Evolutionary conservation across 2,329 filamentous ascomycete genomes (phyloP).

Genomic region (Diaporthe sp.): DNA sequence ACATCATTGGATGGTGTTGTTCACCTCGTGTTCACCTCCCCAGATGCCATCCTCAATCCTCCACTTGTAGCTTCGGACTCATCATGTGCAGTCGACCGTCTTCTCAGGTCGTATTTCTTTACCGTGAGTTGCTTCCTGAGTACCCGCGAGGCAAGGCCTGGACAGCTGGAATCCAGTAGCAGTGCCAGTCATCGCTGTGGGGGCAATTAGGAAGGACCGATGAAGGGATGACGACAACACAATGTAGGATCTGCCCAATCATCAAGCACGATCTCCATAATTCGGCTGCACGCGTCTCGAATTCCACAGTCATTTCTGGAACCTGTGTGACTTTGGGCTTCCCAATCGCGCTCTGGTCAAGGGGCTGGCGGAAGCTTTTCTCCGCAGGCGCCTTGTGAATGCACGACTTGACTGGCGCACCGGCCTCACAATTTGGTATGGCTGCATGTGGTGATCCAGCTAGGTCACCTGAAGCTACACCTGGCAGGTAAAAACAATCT

Average conservation of each 20-base stretch:
- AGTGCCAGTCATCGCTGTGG: constrained; percentile 8
- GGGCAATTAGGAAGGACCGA: background rate
- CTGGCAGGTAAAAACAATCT: background rate
- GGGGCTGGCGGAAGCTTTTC: background rate
- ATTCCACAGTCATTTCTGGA: background rate
- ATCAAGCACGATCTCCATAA: background rate
- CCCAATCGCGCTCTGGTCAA: background rate
- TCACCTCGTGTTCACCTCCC: too few species aligned
- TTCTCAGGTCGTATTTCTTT: too few species aligned
- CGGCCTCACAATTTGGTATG: background rate
- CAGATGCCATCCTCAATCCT: too few species aligned
- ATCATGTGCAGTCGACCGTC: too few species aligned
- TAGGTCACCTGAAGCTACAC: background rate
- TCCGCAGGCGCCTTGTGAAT: background rate
- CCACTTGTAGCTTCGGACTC: too few species aligned
- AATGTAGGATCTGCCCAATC: background rate
- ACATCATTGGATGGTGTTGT: too few species aligned
- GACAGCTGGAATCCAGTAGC: too few species aligned
- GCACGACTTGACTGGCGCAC: background rate
- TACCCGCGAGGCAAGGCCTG: too few species aligned
- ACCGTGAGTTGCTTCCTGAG: too few species aligned
- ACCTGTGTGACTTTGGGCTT: background rate
- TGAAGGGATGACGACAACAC: constrained; percentile 19
- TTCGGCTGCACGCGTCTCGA: background rate
- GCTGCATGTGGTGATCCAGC: background rate